phyloP scores from a whole-genome alignment of 148 eudicot genomes.

The Rhododendron vialii region DNA sequence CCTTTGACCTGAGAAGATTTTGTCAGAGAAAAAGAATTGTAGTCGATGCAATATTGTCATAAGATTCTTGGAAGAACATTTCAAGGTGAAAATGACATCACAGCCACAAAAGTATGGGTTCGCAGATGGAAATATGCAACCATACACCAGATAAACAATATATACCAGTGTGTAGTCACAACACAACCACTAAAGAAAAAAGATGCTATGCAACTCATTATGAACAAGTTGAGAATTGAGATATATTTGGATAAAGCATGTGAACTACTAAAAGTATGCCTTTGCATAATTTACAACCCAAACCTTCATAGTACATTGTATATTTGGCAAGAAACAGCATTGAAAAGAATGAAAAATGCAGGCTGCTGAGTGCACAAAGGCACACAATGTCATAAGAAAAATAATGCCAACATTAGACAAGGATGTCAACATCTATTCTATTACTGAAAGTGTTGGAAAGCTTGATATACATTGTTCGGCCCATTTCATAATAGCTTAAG shows the following conservation, averaged over 20 bases:
- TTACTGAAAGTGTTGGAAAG: not conserved
- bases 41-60: not conserved
- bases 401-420: not conserved
- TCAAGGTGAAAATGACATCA: not conserved
- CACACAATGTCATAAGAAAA: not conserved
- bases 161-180: not conserved
- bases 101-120: not conserved
- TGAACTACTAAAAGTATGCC: not conserved
- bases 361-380: not conserved
- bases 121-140: not conserved
- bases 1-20: slow-evolving; percentile 45
- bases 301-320: not conserved
- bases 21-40: not conserved
- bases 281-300: not conserved
- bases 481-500: not conserved
- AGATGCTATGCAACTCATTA: not conserved
- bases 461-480: not conserved
- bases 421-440: not conserved
- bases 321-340: not conserved
- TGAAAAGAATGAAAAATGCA: not conserved
- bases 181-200: not conserved
- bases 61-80: not conserved
- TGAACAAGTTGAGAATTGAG: not conserved
- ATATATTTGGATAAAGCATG: not conserved
- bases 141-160: not conserved